Conservation (phyloP, 768 basidiomycete species). For the Lentinula raphanica region DNA sequence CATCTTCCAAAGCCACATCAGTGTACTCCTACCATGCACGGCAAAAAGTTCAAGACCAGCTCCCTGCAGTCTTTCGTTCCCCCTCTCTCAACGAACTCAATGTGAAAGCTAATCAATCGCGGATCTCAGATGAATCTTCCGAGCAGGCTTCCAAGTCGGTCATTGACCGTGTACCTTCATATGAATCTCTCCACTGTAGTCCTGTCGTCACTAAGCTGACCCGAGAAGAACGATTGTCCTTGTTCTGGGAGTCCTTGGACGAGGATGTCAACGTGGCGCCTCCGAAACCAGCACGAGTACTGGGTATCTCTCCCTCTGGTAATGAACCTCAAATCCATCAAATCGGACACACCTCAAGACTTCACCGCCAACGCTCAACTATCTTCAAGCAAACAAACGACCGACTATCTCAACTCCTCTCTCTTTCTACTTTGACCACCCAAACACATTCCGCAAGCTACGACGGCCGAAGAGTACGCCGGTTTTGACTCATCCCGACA, state of each 20-base stretch:
- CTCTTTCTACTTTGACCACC: neutral
- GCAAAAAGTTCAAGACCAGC: constrained; percentile 6
- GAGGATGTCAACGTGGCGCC: neutral
- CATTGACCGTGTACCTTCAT: neutral
- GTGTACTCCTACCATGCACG: constrained; percentile 7
- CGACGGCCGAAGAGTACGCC: constrained; percentile 5
- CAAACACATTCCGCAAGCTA: constrained; percentile 5
- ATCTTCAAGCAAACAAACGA: neutral
- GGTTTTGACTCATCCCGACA: neutral
- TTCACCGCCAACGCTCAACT: constrained; percentile 6
- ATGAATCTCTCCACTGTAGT: neutral
- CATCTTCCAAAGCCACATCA: neutral
- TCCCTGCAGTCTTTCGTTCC: constrained; percentile 6
- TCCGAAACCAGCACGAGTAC: neutral
- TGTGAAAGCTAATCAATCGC: neutral
- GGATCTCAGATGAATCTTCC: neutral
- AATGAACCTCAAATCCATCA: neutral
- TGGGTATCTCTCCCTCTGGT: neutral
- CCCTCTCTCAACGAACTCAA: constrained; percentile 5
- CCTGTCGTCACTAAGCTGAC: neutral
- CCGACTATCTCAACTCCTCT: neutral
- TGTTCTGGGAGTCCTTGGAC: constrained; percentile 9
- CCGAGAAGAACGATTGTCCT: neutral
- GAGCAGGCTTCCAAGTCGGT: neutral
- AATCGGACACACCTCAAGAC: neutral